Percentiles rank a stretch among this genome's conserved stretches.
phyloP scores from a whole-genome alignment of 306 rosid genomes.

The Cotoneaster glaucophyllus region DNA sequence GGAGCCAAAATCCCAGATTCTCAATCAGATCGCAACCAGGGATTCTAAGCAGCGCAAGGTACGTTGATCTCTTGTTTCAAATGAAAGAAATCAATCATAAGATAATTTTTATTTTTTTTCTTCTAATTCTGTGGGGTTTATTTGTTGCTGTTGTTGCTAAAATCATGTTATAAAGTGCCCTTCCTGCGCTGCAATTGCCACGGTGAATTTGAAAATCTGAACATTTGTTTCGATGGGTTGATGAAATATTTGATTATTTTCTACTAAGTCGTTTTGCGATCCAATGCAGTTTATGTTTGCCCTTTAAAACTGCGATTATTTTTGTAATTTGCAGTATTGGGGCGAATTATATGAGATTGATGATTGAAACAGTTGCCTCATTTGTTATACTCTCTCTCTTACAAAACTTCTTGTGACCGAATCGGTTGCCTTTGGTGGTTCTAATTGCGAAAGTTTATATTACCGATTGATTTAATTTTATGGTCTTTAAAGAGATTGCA shows the following conservation, averaged over 20 bases:
- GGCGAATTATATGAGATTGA: neutral
- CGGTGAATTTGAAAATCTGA: neutral
- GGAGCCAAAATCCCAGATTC: conserved; percentile 21
- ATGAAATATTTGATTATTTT: neutral
- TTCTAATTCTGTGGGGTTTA: neutral
- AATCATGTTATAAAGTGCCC: neutral
- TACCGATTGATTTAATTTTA: neutral
- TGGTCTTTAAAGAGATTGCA: neutral
- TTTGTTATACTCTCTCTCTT: neutral
- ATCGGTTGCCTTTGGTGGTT: neutral
- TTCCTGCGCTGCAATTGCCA: neutral
- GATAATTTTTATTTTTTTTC: neutral
- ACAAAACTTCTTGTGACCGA: neutral
- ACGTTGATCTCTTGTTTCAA: neutral
- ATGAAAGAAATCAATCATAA: neutral
- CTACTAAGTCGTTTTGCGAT: neutral
- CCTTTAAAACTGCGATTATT: neutral
- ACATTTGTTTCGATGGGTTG: neutral
- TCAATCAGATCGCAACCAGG: conserved; percentile 32
- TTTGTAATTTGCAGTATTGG: neutral
- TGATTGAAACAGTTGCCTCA: neutral
- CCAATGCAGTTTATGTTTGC: neutral
- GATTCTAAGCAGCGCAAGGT: conserved; percentile 50
- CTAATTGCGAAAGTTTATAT: neutral
- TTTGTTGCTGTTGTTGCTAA: neutral